Evolutionary conservation across 2,329 filamentous ascomycete species (phyloP).

Genomic region (Cordyceps tenuipes): DNA sequence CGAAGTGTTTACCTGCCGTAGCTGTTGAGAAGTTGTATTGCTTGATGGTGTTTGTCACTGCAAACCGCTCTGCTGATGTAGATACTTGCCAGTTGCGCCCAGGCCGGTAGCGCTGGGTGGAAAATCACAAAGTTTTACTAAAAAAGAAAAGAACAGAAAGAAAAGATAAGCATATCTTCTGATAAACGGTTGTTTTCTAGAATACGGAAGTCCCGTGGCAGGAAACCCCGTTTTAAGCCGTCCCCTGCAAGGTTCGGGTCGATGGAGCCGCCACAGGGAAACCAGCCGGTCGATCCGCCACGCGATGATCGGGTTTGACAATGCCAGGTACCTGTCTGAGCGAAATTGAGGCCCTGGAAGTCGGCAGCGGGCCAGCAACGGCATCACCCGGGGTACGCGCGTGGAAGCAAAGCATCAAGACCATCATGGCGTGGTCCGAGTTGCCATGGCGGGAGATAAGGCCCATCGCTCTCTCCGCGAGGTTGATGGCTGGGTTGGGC

Average conservation of each 20-base stretch:
- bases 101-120: no score
- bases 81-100: no score
- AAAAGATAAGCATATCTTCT: not conserved
- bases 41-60: no score
- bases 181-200: not conserved
- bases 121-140: no score
- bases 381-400: slow-evolving; percentile 4
- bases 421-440: not conserved
- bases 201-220: not conserved
- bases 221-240: not conserved
- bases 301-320: not conserved
- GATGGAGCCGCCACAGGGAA: slow-evolving; percentile 3
- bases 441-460: not conserved
- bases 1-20: not conserved
- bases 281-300: not conserved
- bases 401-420: not conserved
- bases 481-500: not conserved
- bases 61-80: no score
- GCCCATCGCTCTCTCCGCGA: not conserved
- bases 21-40: no score
- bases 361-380: not conserved
- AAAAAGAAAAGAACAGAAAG: not conserved
- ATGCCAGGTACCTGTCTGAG: not conserved
- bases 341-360: not conserved
- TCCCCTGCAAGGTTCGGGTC: not conserved